Base-by-base conservation (phyloP, 1,284 basidiomycete genomes). In the Sanghuangporus sanghuang region DNA sequence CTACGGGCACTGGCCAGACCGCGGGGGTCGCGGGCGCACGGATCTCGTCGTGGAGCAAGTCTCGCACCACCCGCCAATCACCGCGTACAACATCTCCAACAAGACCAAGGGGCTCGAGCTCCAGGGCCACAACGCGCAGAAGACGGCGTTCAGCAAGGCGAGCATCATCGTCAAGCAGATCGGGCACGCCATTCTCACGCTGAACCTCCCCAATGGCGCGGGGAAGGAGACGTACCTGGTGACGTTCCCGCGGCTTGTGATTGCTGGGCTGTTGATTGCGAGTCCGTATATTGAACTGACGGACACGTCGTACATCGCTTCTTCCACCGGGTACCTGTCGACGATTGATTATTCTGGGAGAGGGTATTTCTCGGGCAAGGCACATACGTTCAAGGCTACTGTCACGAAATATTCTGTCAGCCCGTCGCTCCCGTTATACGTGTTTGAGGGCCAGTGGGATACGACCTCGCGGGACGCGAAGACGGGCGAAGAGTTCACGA, bases 131-230 rank as follows among this genome's bases (percentile, higher is more conserved):
- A 95, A 88, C 69, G 96, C 93, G 7, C 96, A 99, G 77, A 98
- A 98, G 85, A 98, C 96, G 6, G 77, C 77, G 23, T 86, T 86
- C 75, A 81, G 79, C 42, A 79, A 79, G 27, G 79, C 82, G 7
- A 87, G 88, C 66, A 98, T 98, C 75, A 87, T 88, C 67, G 96
- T 99, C 61, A 95, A 93, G 77, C 96, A 99, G 77, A 91, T 98
- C 67, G 96, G 96, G 6, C 96, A 99, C 71, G 96, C 96, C 6
- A 77, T 92, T 36, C 79, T 99, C 49, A 90, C 85, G 12, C 81
- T 97, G 63, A 77, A 82, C 62, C 78, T 87, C 23, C 79, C 85
- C 3, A 77, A 78, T 9, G 86, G 86, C 2, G 72, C 71, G 39
- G 44, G 27, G 27, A 78, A 80, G 66, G 91, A 93, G 72, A 82